Base-by-base conservation (phyloP, 352 stramenopile species). In the Pythium periplocum region DNA sequence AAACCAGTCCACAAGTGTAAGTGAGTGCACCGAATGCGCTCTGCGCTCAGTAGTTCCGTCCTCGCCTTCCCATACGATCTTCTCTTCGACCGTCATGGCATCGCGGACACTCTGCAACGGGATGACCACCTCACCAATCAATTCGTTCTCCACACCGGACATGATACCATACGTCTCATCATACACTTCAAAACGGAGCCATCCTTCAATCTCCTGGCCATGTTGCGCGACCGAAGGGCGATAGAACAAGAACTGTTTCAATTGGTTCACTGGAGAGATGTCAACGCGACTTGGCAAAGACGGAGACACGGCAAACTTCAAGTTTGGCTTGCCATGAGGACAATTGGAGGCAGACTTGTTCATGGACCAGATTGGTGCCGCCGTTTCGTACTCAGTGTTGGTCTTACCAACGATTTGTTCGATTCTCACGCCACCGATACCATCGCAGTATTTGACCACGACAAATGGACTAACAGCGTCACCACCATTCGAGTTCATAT, bases 201-300 rank as follows among this genome's bases (percentile, higher is more conserved):
- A 92, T 4, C 82, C 82, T 4, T 51, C 60, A 3, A 92, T 52
- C 26, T 78, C 64, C 34, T 68, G 59, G 30, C 63, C 60, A 9
- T 61, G 59, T 50, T 69, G 56, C 4, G 65, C 4, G 4, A 55
- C 48, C 26, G 59, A 78, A 32, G 64, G 73, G 11, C 78, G 64
- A 61, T 89, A 92, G 52, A 89, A 90, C 38, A 89, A 48, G 57
- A 92, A 89, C 45, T 92, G 71, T 40, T 90, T 92, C 26, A 90
- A 53, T 32, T 71, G 68, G 46, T 91, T 91, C 31, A 88, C 76
- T 2, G 53, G 62, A 4, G 74, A 88, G 35, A 87, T 59, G 11
- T 86, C 75, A 3, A 89, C 61, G 37, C 76, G 78, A 42, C 75
- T 90, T 2, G 73, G 76, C 4, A 92, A 38, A 1, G 60, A 47